These are phyloP conservation scores for Acer negundo DNA, from an alignment of 345 rosid species.

Conservation along the genomic window DNA sequence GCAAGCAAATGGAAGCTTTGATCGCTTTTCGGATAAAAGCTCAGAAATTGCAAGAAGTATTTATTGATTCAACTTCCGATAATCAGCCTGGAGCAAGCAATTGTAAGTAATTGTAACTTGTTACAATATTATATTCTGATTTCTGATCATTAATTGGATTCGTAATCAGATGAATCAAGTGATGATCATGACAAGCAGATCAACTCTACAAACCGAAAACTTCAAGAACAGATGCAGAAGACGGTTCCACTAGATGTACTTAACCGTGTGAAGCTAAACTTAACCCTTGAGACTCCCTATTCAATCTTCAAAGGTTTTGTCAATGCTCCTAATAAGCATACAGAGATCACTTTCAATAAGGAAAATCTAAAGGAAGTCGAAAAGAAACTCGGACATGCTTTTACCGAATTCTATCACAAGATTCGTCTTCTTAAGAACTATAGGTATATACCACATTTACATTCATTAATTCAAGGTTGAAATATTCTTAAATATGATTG, in stretches of 20 bases:
- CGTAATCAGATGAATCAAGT: constrained; percentile 6
- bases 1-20: constrained; percentile 26
- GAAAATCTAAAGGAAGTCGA: constrained; percentile 46
- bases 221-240: background rate
- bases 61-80: background rate
- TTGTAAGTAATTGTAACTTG: background rate
- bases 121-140: constrained; percentile 4
- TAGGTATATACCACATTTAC: background rate
- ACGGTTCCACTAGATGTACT: constrained; percentile 6
- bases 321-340: background rate
- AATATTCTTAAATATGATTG: background rate
- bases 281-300: constrained; percentile 11
- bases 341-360: constrained; percentile 32
- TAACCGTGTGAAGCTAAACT: constrained; percentile 2
- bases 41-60: background rate
- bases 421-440: constrained; percentile 44
- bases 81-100: background rate
- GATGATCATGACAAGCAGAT: background rate
- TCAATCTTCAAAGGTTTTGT: constrained; percentile 1
- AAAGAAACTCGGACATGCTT: constrained; percentile 31
- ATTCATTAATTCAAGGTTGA: background rate
- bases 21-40: constrained; percentile 22
- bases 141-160: constrained; percentile 3
- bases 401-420: constrained; percentile 41
- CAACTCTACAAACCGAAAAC: background rate